These are phyloP conservation scores for Mortierella sp. DNA, from an alignment of 371 early-diverging fungal species.

Conservation along the genomic window DNA sequence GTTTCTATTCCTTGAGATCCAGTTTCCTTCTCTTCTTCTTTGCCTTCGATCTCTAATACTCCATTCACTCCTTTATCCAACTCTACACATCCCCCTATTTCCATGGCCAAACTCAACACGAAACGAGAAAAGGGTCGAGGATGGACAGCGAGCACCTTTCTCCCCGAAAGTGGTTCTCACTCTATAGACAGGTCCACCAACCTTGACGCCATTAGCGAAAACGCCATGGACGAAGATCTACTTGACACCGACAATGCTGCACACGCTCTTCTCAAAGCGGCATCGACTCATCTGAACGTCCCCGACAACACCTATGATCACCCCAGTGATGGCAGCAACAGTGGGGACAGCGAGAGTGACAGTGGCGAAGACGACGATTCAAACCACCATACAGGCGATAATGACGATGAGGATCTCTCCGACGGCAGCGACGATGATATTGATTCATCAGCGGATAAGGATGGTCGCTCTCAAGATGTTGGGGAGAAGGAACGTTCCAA, in stretches of 20 bases:
- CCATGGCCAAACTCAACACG: constrained; percentile 34
- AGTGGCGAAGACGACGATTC: not conserved
- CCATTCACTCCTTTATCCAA: not conserved
- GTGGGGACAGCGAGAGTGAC: constrained; percentile 7
- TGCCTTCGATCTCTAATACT: not conserved
- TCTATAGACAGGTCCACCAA: constrained; percentile 22
- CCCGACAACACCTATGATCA: constrained; percentile 1
- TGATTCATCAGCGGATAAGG: constrained; percentile 11
- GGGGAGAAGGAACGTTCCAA: constrained; percentile 16
- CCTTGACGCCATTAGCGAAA: constrained; percentile 39
- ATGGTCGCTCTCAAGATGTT: not conserved
- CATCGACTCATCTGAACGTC: not conserved
- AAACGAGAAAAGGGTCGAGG: constrained; percentile 41
- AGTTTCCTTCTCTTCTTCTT: not conserved
- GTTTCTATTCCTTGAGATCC: not conserved
- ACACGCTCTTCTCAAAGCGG: not conserved
- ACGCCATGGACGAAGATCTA: constrained; percentile 36
- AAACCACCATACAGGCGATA: constrained; percentile 1
- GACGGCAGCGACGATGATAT: constrained; percentile 41
- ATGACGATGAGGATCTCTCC: constrained; percentile 12
- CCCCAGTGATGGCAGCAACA: constrained; percentile 11
- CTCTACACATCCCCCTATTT: not conserved
- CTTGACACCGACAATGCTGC: constrained; percentile 8
- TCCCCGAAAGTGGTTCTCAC: constrained; percentile 7
- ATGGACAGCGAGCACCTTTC: constrained; percentile 43